These are phyloP conservation scores for Pelagophyceae sp. DNA, from an alignment of 352 stramenopile species.

Conservation along the genomic window DNA sequence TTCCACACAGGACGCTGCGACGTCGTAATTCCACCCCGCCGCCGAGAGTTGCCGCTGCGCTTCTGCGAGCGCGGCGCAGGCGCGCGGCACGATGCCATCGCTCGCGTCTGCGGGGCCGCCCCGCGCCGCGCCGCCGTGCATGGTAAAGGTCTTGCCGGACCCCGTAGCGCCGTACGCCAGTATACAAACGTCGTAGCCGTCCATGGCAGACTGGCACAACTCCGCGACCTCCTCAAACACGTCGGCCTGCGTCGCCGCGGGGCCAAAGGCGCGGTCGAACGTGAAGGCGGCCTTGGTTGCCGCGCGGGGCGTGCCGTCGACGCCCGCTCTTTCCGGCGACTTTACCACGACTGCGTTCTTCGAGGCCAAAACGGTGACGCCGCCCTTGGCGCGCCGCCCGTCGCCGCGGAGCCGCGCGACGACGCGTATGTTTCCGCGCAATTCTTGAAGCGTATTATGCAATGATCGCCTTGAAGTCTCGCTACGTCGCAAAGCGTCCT, in stretches of 20 bases:
- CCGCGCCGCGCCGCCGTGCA: constrained; percentile 60
- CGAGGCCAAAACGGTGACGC: neutral
- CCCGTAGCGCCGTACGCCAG: constrained; percentile 81
- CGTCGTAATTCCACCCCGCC: constrained; percentile 51
- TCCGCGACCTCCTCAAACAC: constrained; percentile 75
- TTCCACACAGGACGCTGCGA: constrained; percentile 80
- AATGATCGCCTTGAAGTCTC: constrained; percentile 55
- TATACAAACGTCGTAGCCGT: constrained; percentile 77
- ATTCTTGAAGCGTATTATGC: constrained; percentile 82
- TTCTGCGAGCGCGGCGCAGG: constrained; percentile 65
- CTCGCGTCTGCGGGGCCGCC: constrained; percentile 55
- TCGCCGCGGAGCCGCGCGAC: constrained; percentile 66
- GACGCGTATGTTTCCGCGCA: constrained; percentile 80
- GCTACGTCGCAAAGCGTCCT: neutral
- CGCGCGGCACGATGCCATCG: constrained; percentile 72
- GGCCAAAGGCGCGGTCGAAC: constrained; percentile 77
- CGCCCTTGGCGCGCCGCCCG: constrained; percentile 34
- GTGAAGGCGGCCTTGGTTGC: constrained; percentile 45
- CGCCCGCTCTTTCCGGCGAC: neutral
- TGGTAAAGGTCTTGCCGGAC: constrained; percentile 80
- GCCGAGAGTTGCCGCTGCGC: constrained; percentile 18
- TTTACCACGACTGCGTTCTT: neutral
- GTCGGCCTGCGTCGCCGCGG: constrained; percentile 63
- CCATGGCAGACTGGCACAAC: constrained; percentile 72
- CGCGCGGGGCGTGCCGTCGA: neutral